A percentile compares a stretch with the other conserved stretches of the same genome.
Evolutionary conservation across 345 rosid genomes (phyloP).

Genomic region (Cardiospermum halicacabum): DNA sequence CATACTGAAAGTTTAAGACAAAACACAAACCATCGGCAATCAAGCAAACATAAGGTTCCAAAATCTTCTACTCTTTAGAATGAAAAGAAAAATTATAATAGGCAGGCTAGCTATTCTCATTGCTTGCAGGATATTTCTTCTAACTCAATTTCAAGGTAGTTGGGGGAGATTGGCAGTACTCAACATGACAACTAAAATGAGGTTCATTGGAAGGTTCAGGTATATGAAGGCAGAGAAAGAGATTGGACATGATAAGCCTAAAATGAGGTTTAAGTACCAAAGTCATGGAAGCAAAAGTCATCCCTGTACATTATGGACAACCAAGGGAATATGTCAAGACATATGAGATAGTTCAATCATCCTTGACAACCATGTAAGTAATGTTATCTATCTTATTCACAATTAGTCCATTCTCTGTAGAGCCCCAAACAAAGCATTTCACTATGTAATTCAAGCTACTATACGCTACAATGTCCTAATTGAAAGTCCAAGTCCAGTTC

Average conservation of each 20-base stretch:
- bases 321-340: not conserved
- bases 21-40: not conserved
- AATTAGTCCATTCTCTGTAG: too few species aligned
- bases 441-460: not conserved
- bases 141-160: too few species aligned
- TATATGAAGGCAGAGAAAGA: not conserved
- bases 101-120: not conserved
- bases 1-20: slow-evolving; percentile 55
- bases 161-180: not conserved
- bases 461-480: not conserved
- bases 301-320: not conserved
- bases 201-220: not conserved
- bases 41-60: not conserved
- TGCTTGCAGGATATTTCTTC: too few species aligned
- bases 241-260: too few species aligned
- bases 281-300: not conserved
- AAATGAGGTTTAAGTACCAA: too few species aligned
- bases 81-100: not conserved
- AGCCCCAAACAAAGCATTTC: too few species aligned
- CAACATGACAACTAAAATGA: not conserved
- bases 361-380: not conserved
- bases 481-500: too few species aligned
- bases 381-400: not conserved
- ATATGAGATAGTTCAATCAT: not conserved
- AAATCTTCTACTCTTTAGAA: not conserved